These are phyloP conservation scores for Trichoderma erinaceum DNA, from an alignment of 495 filamentous ascomycete species.

Conservation along the genomic window DNA sequence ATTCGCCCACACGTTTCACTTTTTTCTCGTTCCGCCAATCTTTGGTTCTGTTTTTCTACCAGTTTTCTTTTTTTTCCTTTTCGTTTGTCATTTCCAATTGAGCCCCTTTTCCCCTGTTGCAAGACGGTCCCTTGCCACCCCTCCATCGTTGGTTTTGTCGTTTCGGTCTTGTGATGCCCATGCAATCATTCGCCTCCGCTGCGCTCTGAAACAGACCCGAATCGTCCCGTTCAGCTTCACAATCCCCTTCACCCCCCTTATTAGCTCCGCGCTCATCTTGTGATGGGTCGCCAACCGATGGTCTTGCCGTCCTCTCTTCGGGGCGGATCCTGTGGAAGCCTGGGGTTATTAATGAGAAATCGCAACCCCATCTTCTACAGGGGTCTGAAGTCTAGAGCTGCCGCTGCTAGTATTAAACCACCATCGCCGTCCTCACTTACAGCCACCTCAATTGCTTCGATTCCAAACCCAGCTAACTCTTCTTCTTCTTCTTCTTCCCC, in stretches of 20 bases:
- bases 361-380: neutral
- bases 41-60: neutral
- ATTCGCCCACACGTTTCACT: conserved; percentile 3
- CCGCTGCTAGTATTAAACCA: neutral
- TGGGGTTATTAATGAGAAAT: neutral
- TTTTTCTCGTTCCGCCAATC: neutral
- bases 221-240: conserved; percentile 5
- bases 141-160: neutral
- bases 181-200: neutral
- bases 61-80: neutral
- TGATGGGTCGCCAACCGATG: neutral
- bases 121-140: neutral
- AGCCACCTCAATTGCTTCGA: neutral
- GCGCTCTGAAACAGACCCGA: conserved; percentile 2
- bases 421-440: neutral
- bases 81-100: neutral
- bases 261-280: conserved; percentile 1
- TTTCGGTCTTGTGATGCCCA: conserved; percentile 1
- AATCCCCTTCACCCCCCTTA: neutral
- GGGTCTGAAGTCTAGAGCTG: neutral
- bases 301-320: neutral
- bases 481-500: neutral
- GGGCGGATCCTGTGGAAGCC: neutral
- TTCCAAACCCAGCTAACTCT: neutral
- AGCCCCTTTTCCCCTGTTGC: neutral